phyloP scores from a whole-genome alignment of 208 protist species.

The Wallacemonas collosoma region DNA sequence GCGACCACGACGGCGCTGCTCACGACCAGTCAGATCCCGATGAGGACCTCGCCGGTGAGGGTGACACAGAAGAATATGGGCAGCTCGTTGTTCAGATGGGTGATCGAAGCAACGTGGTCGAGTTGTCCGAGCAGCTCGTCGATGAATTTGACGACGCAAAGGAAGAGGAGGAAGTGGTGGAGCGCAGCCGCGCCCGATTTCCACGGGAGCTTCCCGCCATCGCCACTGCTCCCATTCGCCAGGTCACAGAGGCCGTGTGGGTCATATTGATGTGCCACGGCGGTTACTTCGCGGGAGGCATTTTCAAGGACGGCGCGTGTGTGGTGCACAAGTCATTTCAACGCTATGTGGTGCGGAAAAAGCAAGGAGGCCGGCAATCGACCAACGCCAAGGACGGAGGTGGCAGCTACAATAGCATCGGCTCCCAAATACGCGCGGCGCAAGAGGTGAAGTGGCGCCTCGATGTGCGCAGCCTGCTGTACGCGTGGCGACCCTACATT shows the following conservation, averaged over 20 bases:
- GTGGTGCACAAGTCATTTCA: conserved; percentile 87
- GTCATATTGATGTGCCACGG: conserved; percentile 88
- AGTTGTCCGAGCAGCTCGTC: conserved; percentile 72
- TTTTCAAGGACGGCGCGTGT: conserved; percentile 59
- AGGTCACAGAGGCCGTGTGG: conserved; percentile 48
- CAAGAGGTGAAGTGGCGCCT: conserved; percentile 87
- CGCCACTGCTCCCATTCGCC: conserved; percentile 35
- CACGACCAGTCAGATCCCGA: not conserved
- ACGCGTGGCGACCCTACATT: conserved; percentile 76
- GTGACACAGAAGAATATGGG: conserved; percentile 14
- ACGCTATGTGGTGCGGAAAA: conserved; percentile 93
- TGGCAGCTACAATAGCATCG: conserved; percentile 77
- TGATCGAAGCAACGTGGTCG: conserved; percentile 24
- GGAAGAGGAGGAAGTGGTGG: conserved; percentile 50
- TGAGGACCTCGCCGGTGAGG: conserved; percentile 14
- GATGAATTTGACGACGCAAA: conserved; percentile 60
- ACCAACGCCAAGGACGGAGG: conserved; percentile 75
- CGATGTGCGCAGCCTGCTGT: conserved; percentile 77
- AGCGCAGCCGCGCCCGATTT: conserved; percentile 23
- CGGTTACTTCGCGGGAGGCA: conserved; percentile 88
- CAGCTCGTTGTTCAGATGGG: conserved; percentile 21
- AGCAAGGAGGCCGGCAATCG: conserved; percentile 91
- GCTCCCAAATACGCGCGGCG: conserved; percentile 82
- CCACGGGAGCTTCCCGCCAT: conserved; percentile 31
- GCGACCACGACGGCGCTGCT: not conserved